Evolutionary conservation across 1,284 basidiomycete species (phyloP), one percentile per base, ranked within the genome.

Genomic region (Sporisorium sorghi): DNA sequence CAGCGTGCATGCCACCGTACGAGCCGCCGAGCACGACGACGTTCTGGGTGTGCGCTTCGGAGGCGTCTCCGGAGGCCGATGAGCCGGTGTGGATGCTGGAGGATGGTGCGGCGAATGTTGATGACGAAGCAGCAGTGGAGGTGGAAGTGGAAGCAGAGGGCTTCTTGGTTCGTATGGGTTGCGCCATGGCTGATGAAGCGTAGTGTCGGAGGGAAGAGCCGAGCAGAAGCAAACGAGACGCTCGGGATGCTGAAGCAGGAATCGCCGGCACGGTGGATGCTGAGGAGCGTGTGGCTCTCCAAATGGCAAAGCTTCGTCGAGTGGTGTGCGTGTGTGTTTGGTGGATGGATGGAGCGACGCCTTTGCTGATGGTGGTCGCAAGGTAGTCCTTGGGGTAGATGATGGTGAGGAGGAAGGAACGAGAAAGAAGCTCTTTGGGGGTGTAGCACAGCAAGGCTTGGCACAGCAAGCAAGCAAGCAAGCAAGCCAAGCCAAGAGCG

Each of bases 1-100:
- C 88, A 1, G 90, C 90, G 55, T 87, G 87, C 23, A 83, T 83
- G 2, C 87, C 87, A 1, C 60, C 73, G 37, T 76, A 76, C 46
- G 60, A 63, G 17, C 57, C 64, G 21, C 64, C 64, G 10, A 67
- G 23, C 2, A 67, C 64, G 2, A 39, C 64, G 30, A 67, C n/a
- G n/a, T n/a, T 85, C 52, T 83, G 80, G 0, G 77, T 72, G 30
- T 68, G 71, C 11, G 46, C 55, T 43, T 73, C 65, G 21, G 69
- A 67, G 5, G 69, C 59, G 37, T 72, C 33, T 37, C 40, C 26
- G 8, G 51, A 28, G 5, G 56, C 42, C 10, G 23, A 26, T 7
- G 57, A 21, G 35, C 47, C 19, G 15, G 56, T 50, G 33, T 49
- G 52, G 44, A 58, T 53, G 56, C 42, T 60, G 8, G 47, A 50